phyloP scores from a whole-genome alignment of 1,284 basidiomycete genomes.

The Apiotrichum mycotoxinovorans region DNA sequence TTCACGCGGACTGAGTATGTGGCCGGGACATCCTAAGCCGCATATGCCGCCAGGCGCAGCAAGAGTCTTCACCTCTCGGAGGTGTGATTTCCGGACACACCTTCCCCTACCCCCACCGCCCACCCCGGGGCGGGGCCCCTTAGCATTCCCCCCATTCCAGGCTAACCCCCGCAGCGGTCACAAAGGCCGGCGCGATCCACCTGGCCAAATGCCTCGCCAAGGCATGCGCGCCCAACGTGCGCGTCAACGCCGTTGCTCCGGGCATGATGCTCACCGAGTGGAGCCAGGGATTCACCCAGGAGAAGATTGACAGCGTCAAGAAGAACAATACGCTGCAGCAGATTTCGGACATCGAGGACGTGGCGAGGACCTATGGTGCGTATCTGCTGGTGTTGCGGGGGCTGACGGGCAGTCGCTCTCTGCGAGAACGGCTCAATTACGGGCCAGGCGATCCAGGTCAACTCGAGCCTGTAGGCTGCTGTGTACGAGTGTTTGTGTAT shows the following conservation, averaged over 20 bases:
- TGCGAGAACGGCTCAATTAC: constrained; percentile 10
- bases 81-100: too few relatives aligned
- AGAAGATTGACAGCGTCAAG: constrained; percentile 12
- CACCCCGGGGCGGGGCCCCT: too few relatives aligned
- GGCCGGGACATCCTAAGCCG: too few relatives aligned
- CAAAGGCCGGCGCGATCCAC: constrained; percentile 26
- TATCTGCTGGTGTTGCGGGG: not conserved
- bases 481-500: not conserved
- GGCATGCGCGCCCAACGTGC: constrained; percentile 21
- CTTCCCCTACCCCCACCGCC: too few relatives aligned
- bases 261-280: constrained; percentile 29
- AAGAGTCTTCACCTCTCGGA: too few relatives aligned
- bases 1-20: too few relatives aligned
- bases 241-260: constrained; percentile 25
- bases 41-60: too few relatives aligned
- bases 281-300: constrained; percentile 21
- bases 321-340: constrained; percentile 14
- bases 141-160: too few relatives aligned
- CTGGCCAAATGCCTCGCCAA: constrained; percentile 25
- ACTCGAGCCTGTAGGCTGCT: not conserved
- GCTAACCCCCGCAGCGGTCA: constrained; percentile 14
- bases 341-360: constrained; percentile 15
- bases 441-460: constrained; percentile 11
- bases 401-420: constrained; percentile 9
- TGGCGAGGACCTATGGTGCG: constrained; percentile 12